phyloP scores from a whole-genome alignment of 129 eudicot species.

The Saussurea involucrata region DNA sequence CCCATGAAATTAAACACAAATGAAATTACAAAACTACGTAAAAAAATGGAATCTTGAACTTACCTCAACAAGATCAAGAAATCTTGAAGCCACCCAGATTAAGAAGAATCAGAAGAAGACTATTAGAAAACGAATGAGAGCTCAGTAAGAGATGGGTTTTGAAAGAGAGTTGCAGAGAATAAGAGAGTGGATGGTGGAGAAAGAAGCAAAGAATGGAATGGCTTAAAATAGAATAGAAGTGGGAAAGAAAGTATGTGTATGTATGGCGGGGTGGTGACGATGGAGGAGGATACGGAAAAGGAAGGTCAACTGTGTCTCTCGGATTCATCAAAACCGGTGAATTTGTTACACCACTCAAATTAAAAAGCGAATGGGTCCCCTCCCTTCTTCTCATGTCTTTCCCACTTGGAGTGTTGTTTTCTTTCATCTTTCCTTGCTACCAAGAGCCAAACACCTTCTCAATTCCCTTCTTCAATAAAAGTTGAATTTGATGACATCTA shows the following conservation, averaged over 20 bases:
- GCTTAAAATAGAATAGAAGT: slow-evolving; percentile 15
- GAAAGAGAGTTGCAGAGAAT: slow-evolving; percentile 7
- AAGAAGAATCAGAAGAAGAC: background rate
- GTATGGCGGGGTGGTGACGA: slow-evolving; percentile 15
- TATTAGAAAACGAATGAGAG: slow-evolving; percentile 3
- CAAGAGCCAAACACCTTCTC: slow-evolving; percentile 43
- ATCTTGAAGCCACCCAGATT: background rate
- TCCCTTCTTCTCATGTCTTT: no score
- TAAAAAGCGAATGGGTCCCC: slow-evolving; percentile 21
- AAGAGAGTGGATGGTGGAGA: slow-evolving; percentile 34
- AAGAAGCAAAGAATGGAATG: slow-evolving; percentile 2
- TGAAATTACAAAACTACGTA: background rate
- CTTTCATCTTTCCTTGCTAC: slow-evolving; percentile 25
- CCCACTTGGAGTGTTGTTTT: slow-evolving; percentile 20
- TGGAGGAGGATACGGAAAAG: background rate
- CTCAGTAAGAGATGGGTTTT: slow-evolving; percentile 11
- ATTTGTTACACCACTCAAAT: slow-evolving; percentile 31
- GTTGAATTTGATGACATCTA: slow-evolving; percentile 17
- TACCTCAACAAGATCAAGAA: background rate
- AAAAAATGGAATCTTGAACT: slow-evolving; percentile 11
- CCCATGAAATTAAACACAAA: slow-evolving; percentile 6
- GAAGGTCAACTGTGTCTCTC: slow-evolving; percentile 22
- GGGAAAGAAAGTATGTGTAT: slow-evolving; percentile 11
- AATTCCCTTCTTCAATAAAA: slow-evolving; percentile 3
- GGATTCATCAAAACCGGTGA: slow-evolving; percentile 32